Percentiles rank a stretch among this genome's conserved stretches.
Evolutionary conservation across 2,329 filamentous ascomycete species (phyloP).

Genomic region (Trichophyton rubrum): DNA sequence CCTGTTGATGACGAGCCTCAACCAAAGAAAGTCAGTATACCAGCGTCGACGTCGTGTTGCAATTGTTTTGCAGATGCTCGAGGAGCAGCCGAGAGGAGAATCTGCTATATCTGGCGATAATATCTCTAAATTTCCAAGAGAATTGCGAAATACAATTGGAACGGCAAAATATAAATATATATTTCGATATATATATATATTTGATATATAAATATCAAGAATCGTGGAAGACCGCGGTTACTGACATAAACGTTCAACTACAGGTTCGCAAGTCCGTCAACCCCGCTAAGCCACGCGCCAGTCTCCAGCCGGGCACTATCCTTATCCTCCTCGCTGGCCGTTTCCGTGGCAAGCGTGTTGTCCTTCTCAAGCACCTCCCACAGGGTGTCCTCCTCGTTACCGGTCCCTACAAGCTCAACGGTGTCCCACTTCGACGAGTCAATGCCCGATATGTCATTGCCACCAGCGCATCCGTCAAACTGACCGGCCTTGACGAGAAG

Average conservation of each 20-base stretch:
- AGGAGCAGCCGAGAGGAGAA: not conserved
- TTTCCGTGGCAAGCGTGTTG: constrained; percentile 99
- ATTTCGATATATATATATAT: not conserved
- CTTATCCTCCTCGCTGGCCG: constrained; percentile 98
- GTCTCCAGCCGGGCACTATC: constrained; percentile 86
- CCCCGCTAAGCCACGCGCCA: constrained; percentile 72
- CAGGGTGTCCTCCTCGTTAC: constrained; percentile 98
- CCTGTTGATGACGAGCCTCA: constrained; percentile 80
- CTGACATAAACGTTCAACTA: constrained; percentile 13
- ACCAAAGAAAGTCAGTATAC: constrained; percentile 79
- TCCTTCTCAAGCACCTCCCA: constrained; percentile 94
- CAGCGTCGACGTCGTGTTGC: not conserved
- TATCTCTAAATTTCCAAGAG: not conserved
- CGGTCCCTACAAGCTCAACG: constrained; percentile 99
- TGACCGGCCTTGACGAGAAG: constrained; percentile 64
- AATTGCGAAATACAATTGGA: not conserved
- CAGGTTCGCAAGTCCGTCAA: constrained; percentile 92
- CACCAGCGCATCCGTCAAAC: constrained; percentile 40
- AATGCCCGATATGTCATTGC: constrained; percentile 41
- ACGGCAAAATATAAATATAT: not conserved
- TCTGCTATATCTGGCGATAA: not conserved
- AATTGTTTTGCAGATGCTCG: not conserved
- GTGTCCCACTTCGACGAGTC: constrained; percentile 80
- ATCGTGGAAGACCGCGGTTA: not conserved
- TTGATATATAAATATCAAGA: too few relatives aligned